phyloP scores from a whole-genome alignment of 169 alveolate species.

The Cryptosporidium parvum region DNA sequence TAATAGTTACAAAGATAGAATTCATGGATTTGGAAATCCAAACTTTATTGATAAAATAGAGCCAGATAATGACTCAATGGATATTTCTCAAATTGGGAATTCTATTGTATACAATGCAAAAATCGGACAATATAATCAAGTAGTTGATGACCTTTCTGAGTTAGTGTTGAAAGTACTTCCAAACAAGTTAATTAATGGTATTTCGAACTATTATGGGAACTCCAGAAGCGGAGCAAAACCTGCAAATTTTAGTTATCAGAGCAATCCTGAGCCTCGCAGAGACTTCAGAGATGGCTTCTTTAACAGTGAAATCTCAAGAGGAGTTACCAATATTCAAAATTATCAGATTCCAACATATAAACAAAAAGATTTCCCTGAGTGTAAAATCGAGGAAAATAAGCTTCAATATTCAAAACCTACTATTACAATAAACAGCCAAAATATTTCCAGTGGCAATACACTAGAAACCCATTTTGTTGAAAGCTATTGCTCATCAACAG shows the following conservation, averaged over 20 bases:
- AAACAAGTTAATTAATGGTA: slow-evolving; percentile 43
- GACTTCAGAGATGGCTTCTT: not conserved
- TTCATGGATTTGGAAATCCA: slow-evolving; percentile 74
- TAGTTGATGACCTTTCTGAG: slow-evolving; percentile 62
- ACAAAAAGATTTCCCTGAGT: not conserved
- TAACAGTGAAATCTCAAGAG: not conserved
- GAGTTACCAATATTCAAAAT: not conserved
- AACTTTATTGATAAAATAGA: slow-evolving; percentile 39
- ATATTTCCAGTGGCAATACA: not conserved
- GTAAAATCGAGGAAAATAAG: not conserved
- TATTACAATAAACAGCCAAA: not conserved
- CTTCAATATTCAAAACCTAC: not conserved
- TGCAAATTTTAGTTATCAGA: not conserved
- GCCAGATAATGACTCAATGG: not conserved
- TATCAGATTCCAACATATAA: not conserved
- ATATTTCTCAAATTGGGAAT: slow-evolving; percentile 67
- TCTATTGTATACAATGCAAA: slow-evolving; percentile 58
- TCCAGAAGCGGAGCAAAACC: not conserved
- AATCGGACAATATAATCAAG: slow-evolving; percentile 48
- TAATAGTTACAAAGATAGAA: slow-evolving; percentile 28
- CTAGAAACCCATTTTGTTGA: slow-evolving; percentile 43
- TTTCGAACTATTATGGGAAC: slow-evolving; percentile 42
- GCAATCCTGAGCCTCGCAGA: not conserved
- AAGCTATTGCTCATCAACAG: slow-evolving; percentile 40
- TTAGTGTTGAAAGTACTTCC: slow-evolving; percentile 59